phyloP scores from a whole-genome alignment of 306 rosid species.

The Herpetospermum pedunculosum region DNA sequence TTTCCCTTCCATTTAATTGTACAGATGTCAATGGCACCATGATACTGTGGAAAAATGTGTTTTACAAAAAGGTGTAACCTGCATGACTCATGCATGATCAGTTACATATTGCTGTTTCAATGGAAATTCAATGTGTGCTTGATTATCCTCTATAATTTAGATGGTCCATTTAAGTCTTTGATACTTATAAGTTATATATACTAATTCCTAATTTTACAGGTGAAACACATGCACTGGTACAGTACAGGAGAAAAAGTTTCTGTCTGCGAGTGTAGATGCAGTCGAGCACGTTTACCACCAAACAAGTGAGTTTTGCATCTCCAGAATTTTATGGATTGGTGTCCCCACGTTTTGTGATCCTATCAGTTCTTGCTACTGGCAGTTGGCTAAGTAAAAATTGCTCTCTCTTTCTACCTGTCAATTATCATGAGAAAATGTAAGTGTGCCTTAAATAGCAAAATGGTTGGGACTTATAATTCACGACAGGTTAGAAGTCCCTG shows the following conservation, averaged over 20 bases:
- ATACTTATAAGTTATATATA: neutral
- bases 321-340: neutral
- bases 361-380: neutral
- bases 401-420: neutral
- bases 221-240: constrained; percentile 97
- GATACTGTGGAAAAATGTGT: neutral
- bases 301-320: constrained; percentile 61
- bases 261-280: constrained; percentile 88
- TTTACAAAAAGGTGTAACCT: neutral
- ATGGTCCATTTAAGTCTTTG: neutral
- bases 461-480: neutral
- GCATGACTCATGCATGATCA: neutral
- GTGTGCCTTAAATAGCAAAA: neutral
- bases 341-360: neutral
- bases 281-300: constrained; percentile 82
- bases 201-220: constrained; percentile 33
- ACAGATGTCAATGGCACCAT: neutral
- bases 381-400: neutral
- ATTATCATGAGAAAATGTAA: neutral
- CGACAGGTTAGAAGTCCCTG: neutral
- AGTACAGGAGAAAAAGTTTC: constrained; percentile 52
- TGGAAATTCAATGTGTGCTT: neutral
- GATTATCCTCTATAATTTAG: neutral
- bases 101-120: neutral
- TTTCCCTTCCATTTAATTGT: neutral